Evolutionary conservation across 1,284 basidiomycete genomes (phyloP).

Genomic region (Leccinum angustisporum): DNA sequence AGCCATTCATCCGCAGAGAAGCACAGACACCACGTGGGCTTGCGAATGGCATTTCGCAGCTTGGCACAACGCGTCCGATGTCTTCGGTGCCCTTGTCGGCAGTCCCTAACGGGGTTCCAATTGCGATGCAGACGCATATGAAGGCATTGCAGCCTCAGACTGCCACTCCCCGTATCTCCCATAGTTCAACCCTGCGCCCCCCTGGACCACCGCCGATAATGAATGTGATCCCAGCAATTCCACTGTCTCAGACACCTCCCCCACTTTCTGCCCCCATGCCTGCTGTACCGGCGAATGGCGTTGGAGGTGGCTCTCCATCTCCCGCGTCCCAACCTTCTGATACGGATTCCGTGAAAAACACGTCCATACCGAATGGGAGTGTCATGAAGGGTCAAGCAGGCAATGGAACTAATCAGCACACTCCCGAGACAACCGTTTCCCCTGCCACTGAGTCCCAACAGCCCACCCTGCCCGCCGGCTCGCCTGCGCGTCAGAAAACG

Average conservation of each 20-base stretch:
- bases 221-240: slow-evolving; percentile 21
- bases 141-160: slow-evolving; percentile 53
- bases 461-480: slow-evolving; percentile 10
- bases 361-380: slow-evolving; percentile 20
- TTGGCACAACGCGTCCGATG: slow-evolving; percentile 27
- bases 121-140: slow-evolving; percentile 54
- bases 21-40: slow-evolving; percentile 30
- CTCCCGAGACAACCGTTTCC: slow-evolving; percentile 14
- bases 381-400: slow-evolving; percentile 18
- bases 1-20: slow-evolving; percentile 42
- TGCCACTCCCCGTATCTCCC: slow-evolving; percentile 49
- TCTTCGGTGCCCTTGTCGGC: slow-evolving; percentile 25
- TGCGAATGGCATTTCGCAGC: slow-evolving; percentile 31
- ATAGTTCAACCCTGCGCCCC: slow-evolving; percentile 40
- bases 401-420: slow-evolving; percentile 37
- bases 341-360: slow-evolving; percentile 22
- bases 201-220: slow-evolving; percentile 37
- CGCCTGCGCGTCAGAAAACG: slow-evolving; percentile 45
- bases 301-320: slow-evolving; percentile 16
- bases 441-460: slow-evolving; percentile 26
- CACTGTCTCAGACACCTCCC: slow-evolving; percentile 23
- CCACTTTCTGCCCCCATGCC: slow-evolving; percentile 11
- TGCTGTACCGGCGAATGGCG: slow-evolving; percentile 11
- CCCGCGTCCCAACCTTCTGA: slow-evolving; percentile 27
- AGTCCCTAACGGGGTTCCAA: slow-evolving; percentile 42